phyloP scores from a whole-genome alignment of 495 filamentous ascomycete genomes.

The Penicillium pulvis region DNA sequence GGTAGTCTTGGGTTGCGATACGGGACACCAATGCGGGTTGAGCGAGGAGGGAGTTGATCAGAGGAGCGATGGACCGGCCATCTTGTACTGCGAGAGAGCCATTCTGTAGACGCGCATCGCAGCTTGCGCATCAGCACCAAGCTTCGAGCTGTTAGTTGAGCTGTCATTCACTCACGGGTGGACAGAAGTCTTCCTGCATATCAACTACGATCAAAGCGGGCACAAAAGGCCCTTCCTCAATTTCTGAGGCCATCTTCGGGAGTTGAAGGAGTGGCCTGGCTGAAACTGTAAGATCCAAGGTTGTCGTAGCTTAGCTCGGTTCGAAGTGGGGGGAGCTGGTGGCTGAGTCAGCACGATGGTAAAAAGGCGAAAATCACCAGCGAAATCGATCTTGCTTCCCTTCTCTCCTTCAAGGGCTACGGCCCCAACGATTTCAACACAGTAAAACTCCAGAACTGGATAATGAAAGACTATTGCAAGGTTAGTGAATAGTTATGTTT shows the following conservation, averaged over 20 bases:
- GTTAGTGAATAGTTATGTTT: slow-evolving; percentile 24
- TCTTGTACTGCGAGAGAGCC: slow-evolving; percentile 78
- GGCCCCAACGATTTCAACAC: slow-evolving; percentile 31
- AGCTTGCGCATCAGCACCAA: slow-evolving; percentile 16
- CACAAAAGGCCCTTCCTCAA: slow-evolving; percentile 14
- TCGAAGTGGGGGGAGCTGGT: background rate
- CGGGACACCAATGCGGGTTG: slow-evolving; percentile 68
- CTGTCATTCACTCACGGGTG: slow-evolving; percentile 58
- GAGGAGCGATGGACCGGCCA: slow-evolving; percentile 67
- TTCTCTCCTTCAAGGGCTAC: slow-evolving; percentile 34
- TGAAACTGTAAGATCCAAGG: background rate
- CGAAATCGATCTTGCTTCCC: slow-evolving; percentile 22
- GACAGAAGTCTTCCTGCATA: slow-evolving; percentile 96
- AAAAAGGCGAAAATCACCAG: slow-evolving; percentile 22
- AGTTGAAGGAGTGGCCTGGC: background rate
- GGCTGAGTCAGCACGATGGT: slow-evolving; percentile 34
- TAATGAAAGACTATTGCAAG: slow-evolving; percentile 40
- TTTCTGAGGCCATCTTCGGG: slow-evolving; percentile 11
- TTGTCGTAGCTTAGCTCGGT: background rate
- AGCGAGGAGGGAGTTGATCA: slow-evolving; percentile 74
- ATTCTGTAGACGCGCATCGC: slow-evolving; percentile 50
- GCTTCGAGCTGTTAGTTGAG: slow-evolving; percentile 12
- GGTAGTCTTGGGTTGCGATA: slow-evolving; percentile 88
- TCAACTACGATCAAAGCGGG: slow-evolving; percentile 75
- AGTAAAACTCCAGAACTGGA: slow-evolving; percentile 13